These are phyloP conservation scores for Globisporangium mamillatum DNA, from an alignment of 352 stramenopile species.

Conservation along the genomic window DNA sequence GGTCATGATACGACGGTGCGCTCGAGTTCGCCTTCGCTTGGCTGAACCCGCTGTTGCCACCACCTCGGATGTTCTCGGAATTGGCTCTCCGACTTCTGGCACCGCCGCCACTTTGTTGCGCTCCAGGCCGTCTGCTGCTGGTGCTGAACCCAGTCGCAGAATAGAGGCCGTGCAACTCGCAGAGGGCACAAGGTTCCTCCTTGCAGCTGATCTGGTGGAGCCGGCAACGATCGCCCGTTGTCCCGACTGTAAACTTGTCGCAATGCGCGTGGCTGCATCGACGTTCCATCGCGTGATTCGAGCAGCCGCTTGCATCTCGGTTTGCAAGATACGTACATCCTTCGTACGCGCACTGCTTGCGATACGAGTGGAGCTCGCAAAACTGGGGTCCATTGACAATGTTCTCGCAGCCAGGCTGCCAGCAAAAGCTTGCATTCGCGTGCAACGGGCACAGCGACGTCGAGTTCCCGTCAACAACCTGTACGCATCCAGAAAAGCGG, in stretches of 20 bases:
- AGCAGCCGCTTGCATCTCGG: constrained; percentile 37
- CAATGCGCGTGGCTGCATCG: constrained; percentile 60
- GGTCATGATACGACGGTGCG: neutral
- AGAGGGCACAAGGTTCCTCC: constrained; percentile 54
- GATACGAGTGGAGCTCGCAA: constrained; percentile 54
- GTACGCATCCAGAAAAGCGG: constrained; percentile 42
- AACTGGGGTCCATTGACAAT: constrained; percentile 50
- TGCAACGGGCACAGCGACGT: constrained; percentile 47
- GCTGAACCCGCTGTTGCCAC: constrained; percentile 3
- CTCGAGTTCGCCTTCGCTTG: constrained; percentile 2
- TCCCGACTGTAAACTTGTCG: constrained; percentile 52
- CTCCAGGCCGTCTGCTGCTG: neutral
- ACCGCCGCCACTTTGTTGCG: neutral
- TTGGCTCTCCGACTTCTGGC: neutral
- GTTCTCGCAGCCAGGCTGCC: constrained; percentile 57
- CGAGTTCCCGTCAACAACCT: constrained; percentile 21
- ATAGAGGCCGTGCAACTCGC: constrained; percentile 28
- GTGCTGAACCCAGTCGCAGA: neutral
- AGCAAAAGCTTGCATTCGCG: constrained; percentile 53
- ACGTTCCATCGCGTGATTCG: constrained; percentile 36
- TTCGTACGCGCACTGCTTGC: constrained; percentile 56
- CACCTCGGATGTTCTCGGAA: constrained; percentile 10
- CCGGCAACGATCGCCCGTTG: constrained; percentile 27
- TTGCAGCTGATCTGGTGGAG: constrained; percentile 52
- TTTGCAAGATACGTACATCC: constrained; percentile 41